Evolutionary conservation across 768 basidiomycete species (phyloP), one percentile per base, ranked within the genome.

Genomic region (Rhodocollybia butyracea): DNA sequence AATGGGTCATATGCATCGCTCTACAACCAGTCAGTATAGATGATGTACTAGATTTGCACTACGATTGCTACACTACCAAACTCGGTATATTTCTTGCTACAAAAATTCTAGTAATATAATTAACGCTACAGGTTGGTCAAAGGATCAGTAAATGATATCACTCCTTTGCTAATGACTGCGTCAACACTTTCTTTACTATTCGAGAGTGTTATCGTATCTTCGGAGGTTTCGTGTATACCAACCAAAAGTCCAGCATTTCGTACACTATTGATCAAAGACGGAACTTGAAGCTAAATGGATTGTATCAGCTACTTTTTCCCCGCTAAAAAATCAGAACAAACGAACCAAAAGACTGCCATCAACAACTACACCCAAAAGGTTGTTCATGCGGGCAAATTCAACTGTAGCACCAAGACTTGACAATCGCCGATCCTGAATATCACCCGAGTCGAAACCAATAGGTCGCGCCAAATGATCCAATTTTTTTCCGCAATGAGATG

Each of bases 361-460:
- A 47, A 97, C 79, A 65, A 96, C 86, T 42, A 99, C 77, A 55
- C 97, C 97, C 54, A 99, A 74, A 21, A 99, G 74, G 69, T 99
- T 98, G 70, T 98, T 98, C 43, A 79, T 76, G 63, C 88, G 91
- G 21, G 94, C 90, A 64, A 98, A 97, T 62, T 95, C 93, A 54
- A 98, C 93, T 15, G 94, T 94, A 55, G 91, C 85, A 56, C 89
- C 83, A 36, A 98, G 84, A 64, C 92, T 94, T 46, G 81, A 75
- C 42, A 82, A 65, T 55, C 84, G 75, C 60, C 76, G 74, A 52
- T 82, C 81, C 54, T 70, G 69, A 12, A 72, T 70, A 59, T 74
- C 73, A 60, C 73, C 69, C 71, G 69, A 45, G 75, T 75, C 53
- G 17, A 54, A 46, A 10, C 17, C 34, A 29, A 54, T 54, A 11